These are phyloP conservation scores for Sequoiadendron giganteum DNA, from an alignment of 75 land plant genomes.

Conservation along the genomic window DNA sequence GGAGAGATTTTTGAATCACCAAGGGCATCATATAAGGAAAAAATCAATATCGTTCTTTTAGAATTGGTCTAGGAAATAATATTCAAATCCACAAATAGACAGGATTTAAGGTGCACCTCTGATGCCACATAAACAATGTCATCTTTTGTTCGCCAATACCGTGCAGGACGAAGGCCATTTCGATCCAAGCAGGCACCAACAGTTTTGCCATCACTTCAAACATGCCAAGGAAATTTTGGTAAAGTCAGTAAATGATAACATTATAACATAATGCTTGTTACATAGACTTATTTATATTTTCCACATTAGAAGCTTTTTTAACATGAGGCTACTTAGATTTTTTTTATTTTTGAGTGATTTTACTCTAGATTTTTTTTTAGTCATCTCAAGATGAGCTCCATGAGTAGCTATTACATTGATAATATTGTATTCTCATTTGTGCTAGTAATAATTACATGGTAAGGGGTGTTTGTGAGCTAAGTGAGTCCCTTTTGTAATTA, in stretches of 20 bases:
- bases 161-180: slow-evolving; percentile 98
- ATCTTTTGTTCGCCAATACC: slow-evolving; percentile 93
- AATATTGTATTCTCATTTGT: no score
- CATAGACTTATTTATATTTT: not conserved
- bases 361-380: no score
- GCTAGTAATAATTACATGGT: no score
- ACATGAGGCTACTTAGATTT: no score
- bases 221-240: not conserved
- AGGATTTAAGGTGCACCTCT: slow-evolving; percentile 53
- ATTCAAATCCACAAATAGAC: not conserved
- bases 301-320: not conserved
- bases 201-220: slow-evolving; percentile 86
- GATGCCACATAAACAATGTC: slow-evolving; percentile 95
- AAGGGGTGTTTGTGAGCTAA: no score
- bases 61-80: not conserved
- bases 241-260: not conserved
- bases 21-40: not conserved
- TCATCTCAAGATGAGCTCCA: no score
- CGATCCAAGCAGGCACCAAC: slow-evolving; percentile 98
- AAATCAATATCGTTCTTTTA: not conserved
- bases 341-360: no score
- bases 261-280: not conserved
- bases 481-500: no score
- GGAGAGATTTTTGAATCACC: not conserved
- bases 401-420: no score